These are phyloP conservation scores for Fusarium sterilihyphosum DNA, from an alignment of 2,329 filamentous ascomycete species.

Conservation along the genomic window DNA sequence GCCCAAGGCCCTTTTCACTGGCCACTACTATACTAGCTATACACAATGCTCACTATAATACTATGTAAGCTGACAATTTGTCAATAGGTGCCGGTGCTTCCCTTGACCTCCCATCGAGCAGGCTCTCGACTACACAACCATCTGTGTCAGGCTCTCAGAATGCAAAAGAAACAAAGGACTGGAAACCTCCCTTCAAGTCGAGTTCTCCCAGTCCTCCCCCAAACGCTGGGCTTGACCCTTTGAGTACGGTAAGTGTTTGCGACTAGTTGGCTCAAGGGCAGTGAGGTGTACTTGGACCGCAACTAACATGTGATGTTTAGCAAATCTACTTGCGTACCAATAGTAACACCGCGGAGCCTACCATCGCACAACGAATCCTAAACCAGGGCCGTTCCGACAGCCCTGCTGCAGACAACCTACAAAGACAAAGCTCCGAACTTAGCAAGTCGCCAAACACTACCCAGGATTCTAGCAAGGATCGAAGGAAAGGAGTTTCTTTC, in stretches of 20 bases:
- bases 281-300: not conserved
- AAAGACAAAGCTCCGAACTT: slow-evolving; percentile 55
- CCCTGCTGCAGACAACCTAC: slow-evolving; percentile 54
- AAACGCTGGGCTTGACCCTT: slow-evolving; percentile 49
- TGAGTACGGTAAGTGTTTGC: slow-evolving; percentile 49
- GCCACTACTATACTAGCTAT: slow-evolving; percentile 4
- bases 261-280: not conserved
- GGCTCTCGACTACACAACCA: slow-evolving; percentile 42
- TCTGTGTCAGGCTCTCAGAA: slow-evolving; percentile 68
- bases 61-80: slow-evolving; percentile 42
- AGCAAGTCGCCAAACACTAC: slow-evolving; percentile 49
- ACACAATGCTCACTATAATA: not conserved
- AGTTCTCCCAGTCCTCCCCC: slow-evolving; percentile 39
- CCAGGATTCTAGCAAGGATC: slow-evolving; percentile 66
- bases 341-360: slow-evolving; percentile 49
- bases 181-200: slow-evolving; percentile 43
- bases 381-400: slow-evolving; percentile 63
- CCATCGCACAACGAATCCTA: slow-evolving; percentile 66
- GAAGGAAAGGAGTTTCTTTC: slow-evolving; percentile 88
- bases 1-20: not conserved
- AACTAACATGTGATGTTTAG: slow-evolving; percentile 35
- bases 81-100: slow-evolving; percentile 37
- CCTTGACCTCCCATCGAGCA: slow-evolving; percentile 39
- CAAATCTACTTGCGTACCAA: slow-evolving; percentile 54
- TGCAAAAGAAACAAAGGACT: slow-evolving; percentile 49